A percentile compares a stretch with the other conserved stretches of the same genome.
Conservation (phyloP, 2,329 filamentous ascomycete genomes). For the Botrytis paeoniae region DNA sequence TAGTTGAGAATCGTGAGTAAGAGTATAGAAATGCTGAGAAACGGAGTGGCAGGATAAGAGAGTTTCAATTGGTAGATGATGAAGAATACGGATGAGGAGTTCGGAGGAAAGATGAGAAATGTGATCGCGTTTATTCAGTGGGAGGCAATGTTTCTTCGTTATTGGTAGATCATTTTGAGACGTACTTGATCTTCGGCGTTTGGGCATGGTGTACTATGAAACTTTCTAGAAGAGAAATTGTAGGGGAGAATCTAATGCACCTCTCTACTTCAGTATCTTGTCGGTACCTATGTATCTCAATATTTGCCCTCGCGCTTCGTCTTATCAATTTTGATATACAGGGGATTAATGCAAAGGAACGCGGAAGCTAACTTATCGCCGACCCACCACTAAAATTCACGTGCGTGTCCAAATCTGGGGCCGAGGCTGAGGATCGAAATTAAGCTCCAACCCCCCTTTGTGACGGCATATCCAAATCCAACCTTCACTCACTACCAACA, state of each 20-base stretch:
- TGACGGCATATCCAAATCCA: not conserved
- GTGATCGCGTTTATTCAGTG: conserved; percentile 48
- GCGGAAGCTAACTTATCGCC: conserved; percentile 15
- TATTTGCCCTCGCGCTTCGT: conserved; percentile 2
- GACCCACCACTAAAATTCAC: conserved; percentile 11
- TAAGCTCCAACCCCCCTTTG: conserved; percentile 11
- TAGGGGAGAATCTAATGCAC: not conserved
- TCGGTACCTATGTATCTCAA: not conserved
- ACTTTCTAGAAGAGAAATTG: not conserved
- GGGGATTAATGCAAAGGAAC: conserved; percentile 1
- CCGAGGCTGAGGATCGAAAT: conserved; percentile 19
- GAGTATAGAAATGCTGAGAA: conserved; percentile 70
- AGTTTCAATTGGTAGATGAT: conserved; percentile 66
- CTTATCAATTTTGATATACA: conserved; percentile 11
- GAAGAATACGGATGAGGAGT: conserved; percentile 78
- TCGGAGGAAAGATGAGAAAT: conserved; percentile 81
- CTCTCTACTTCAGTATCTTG: not conserved
- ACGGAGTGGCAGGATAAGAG: conserved; percentile 62
- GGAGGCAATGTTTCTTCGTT: conserved; percentile 27
- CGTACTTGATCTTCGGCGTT: conserved; percentile 31
- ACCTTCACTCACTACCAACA: conserved; percentile 5
- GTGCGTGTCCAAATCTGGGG: conserved; percentile 13
- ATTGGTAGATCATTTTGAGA: not conserved
- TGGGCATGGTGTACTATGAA: conserved; percentile 19
- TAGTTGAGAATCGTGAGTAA: conserved; percentile 78